phyloP scores from a whole-genome alignment of 176 grass and related monocot genomes.

The Canna indica region DNA sequence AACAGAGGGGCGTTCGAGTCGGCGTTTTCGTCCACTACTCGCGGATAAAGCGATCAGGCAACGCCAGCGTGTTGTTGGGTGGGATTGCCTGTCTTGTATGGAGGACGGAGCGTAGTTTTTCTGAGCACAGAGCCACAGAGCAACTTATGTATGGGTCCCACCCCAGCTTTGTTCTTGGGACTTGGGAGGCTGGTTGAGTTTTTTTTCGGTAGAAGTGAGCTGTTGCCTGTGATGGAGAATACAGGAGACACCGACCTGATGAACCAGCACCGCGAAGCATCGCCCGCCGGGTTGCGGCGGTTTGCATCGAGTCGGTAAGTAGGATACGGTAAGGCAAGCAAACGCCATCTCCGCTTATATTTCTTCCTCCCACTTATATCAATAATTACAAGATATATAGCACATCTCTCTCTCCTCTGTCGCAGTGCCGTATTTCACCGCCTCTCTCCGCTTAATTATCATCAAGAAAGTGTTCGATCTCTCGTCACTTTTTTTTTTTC shows the following conservation, averaged over 20 bases:
- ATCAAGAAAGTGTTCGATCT: background rate
- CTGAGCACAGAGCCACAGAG: no score
- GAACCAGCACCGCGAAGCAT: background rate
- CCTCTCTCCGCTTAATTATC: background rate
- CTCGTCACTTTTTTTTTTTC: background rate
- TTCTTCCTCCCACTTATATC: background rate
- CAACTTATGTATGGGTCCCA: no score
- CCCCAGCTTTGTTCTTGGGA: no score
- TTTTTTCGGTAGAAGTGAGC: no score
- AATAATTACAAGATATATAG: background rate
- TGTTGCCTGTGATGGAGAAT: no score
- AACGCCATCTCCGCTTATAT: background rate
- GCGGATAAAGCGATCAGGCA: no score
- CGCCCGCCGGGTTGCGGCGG: background rate
- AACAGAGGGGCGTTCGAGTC: no score
- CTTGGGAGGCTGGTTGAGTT: no score
- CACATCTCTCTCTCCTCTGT: background rate
- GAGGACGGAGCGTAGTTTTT: no score
- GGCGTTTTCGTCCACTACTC: no score
- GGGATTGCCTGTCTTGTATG: no score
- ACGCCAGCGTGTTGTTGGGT: no score
- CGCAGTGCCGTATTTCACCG: background rate
- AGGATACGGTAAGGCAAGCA: constrained; percentile 1
- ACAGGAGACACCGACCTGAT: background rate
- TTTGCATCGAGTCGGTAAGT: background rate